phyloP scores from a whole-genome alignment of 2,329 filamentous ascomycete genomes.

The Cadophora sp. region DNA sequence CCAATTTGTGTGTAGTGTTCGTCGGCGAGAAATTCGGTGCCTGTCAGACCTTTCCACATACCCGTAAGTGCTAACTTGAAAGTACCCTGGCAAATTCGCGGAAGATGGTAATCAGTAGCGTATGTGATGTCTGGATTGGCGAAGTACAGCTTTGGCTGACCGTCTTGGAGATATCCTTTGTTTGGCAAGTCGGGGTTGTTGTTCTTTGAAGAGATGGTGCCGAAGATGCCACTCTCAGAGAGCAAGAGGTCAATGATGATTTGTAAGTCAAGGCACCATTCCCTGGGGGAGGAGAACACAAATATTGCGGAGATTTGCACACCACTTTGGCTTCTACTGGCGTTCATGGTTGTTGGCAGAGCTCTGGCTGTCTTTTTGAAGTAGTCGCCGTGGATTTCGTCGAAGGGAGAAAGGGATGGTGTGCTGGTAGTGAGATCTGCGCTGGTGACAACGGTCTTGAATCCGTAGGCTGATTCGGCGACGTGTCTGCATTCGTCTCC shows the following conservation, averaged over 20 bases:
- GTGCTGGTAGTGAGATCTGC: slow-evolving; percentile 11
- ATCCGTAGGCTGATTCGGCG: slow-evolving; percentile 16
- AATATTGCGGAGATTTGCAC: slow-evolving; percentile 55
- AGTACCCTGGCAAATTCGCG: slow-evolving; percentile 58
- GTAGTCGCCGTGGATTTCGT: slow-evolving; percentile 18
- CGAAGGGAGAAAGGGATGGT: slow-evolving; percentile 15
- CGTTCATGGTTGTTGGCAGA: slow-evolving; percentile 6
- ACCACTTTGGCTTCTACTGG: slow-evolving; percentile 39
- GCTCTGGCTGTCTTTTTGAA: slow-evolving; percentile 5
- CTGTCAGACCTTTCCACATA: slow-evolving; percentile 9
- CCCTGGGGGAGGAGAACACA: slow-evolving; percentile 55
- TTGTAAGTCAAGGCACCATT: slow-evolving; percentile 52
- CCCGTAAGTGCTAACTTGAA: slow-evolving; percentile 53
- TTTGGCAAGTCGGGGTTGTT: slow-evolving; percentile 16
- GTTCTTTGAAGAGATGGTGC: slow-evolving; percentile 57
- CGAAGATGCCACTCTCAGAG: slow-evolving; percentile 67
- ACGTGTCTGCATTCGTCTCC: slow-evolving; percentile 72
- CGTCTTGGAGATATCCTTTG: slow-evolving; percentile 44
- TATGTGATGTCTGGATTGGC: slow-evolving; percentile 23
- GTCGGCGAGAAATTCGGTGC: neutral
- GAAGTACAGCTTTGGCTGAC: slow-evolving; percentile 21
- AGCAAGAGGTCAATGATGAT: slow-evolving; percentile 74
- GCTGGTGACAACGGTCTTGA: slow-evolving; percentile 20
- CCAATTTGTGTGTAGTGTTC: slow-evolving; percentile 12
- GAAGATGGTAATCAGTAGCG: slow-evolving; percentile 13